Evolutionary conservation across 257 asterid genomes (phyloP).

Genomic region (Plantago elongata): DNA sequence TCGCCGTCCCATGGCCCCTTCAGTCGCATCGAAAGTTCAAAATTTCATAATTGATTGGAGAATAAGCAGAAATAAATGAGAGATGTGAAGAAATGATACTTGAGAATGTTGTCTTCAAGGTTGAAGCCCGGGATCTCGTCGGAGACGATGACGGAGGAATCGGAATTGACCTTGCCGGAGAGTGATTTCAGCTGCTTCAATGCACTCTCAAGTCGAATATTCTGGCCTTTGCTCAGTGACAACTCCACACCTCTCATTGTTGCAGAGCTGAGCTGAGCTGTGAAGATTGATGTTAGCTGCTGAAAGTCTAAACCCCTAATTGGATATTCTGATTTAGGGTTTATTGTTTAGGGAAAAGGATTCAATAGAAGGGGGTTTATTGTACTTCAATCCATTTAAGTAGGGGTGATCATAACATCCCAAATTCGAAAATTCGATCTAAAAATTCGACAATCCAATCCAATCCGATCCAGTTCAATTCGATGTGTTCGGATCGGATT

Average conservation of each 20-base stretch:
- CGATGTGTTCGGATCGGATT: no score
- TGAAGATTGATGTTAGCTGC: constrained; percentile 1
- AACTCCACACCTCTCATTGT: constrained; percentile 67
- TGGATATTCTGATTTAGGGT: not conserved
- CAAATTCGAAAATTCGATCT: no score
- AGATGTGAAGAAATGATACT: constrained; percentile 29
- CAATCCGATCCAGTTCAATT: no score
- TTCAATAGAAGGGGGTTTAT: no score
- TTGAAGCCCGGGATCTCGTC: constrained; percentile 70
- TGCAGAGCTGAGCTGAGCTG: not conserved
- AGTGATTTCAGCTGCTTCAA: constrained; percentile 55
- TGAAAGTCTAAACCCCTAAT: constrained; percentile 28
- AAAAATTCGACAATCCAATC: no score
- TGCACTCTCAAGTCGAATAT: constrained; percentile 58
- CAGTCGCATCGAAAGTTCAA: constrained; percentile 20
- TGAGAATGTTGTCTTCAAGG: constrained; percentile 80
- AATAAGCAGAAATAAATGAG: not conserved
- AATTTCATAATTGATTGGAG: not conserved
- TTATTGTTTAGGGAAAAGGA: no score
- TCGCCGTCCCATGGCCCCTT: constrained; percentile 95
- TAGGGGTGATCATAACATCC: no score
- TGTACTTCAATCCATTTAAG: no score
- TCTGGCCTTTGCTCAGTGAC: constrained; percentile 63
- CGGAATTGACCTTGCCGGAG: constrained; percentile 59
- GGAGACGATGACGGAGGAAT: constrained; percentile 78